Percentiles rank a stretch among this genome's conserved stretches.
Evolutionary conservation across 164 flowering plant species (phyloP).

Genomic region (Sedum album): DNA sequence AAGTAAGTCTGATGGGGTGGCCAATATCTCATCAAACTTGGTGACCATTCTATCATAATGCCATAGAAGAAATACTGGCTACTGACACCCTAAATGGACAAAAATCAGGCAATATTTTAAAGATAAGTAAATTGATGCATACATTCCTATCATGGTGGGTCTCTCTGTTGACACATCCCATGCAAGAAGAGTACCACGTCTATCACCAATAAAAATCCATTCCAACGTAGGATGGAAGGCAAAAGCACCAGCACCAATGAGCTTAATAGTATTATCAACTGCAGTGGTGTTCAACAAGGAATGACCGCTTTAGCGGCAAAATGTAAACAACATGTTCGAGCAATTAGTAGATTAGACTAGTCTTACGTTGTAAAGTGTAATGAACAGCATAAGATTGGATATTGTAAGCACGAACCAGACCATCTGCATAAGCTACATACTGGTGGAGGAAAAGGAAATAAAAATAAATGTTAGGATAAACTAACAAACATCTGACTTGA

Average conservation of each 20-base stretch:
- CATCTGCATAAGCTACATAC: conserved; percentile 99
- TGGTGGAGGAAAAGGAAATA: conserved; percentile 21
- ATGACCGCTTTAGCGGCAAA: background rate
- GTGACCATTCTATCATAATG: background rate
- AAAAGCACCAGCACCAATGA: conserved; percentile 92
- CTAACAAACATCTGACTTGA: conserved; percentile 1
- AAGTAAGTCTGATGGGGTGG: no score
- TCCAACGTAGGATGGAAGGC: conserved; percentile 95
- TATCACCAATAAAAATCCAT: conserved; percentile 97
- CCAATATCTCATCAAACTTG: background rate
- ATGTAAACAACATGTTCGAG: background rate
- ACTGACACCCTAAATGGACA: background rate
- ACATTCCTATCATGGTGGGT: conserved; percentile 98
- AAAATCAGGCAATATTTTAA: background rate
- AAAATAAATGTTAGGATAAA: background rate
- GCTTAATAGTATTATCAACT: conserved; percentile 93
- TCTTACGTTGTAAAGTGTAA: conserved; percentile 93
- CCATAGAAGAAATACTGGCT: background rate
- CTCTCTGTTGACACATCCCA: conserved; percentile 99
- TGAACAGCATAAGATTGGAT: conserved; percentile 89
- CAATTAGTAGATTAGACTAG: conserved; percentile 6
- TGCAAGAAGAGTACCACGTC: conserved; percentile 89
- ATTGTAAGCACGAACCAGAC: conserved; percentile 91
- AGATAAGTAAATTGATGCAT: conserved; percentile 19
- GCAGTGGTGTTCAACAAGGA: conserved; percentile 18